Conservation (phyloP, 202 grass and related monocot species). For the Schoenoplectus tabernaemontani region DNA sequence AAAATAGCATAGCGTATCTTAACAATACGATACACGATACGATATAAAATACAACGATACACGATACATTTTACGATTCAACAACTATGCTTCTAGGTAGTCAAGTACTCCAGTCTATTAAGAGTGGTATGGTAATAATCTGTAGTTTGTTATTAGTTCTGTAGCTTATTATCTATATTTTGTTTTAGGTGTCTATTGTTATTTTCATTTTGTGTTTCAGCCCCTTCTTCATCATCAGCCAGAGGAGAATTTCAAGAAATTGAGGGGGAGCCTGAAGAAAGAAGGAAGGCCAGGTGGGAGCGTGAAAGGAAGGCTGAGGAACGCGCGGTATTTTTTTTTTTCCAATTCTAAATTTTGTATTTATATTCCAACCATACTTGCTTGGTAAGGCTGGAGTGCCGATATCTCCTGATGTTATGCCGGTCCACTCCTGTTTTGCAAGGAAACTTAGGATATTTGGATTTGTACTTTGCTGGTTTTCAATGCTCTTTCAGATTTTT, state of each 20-base stretch:
- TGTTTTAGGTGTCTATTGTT: not conserved
- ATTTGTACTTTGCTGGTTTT: not conserved
- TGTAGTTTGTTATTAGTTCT: slow-evolving; percentile 13
- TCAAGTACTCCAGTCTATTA: not conserved
- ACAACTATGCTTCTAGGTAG: no score
- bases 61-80: no score
- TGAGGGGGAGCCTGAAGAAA: slow-evolving; percentile 80
- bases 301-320: slow-evolving; percentile 70
- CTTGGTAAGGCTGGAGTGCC: not conserved
- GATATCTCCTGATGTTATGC: not conserved
- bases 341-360: not conserved
- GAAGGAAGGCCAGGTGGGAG: slow-evolving; percentile 75
- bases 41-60: no score
- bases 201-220: slow-evolving; percentile 38
- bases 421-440: not conserved
- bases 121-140: not conserved
- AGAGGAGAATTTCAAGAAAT: slow-evolving; percentile 89
- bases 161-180: slow-evolving; percentile 7
- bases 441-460: not conserved
- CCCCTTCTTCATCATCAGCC: slow-evolving; percentile 43
- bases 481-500: not conserved
- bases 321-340: slow-evolving; percentile 63
- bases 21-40: no score
- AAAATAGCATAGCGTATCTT: no score
- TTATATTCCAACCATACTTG: not conserved